A percentile compares a stretch with the other conserved stretches of the same genome.
These are phyloP conservation scores for Coffea humblotiana DNA, from an alignment of 305 asterid species.

Conservation along the genomic window DNA sequence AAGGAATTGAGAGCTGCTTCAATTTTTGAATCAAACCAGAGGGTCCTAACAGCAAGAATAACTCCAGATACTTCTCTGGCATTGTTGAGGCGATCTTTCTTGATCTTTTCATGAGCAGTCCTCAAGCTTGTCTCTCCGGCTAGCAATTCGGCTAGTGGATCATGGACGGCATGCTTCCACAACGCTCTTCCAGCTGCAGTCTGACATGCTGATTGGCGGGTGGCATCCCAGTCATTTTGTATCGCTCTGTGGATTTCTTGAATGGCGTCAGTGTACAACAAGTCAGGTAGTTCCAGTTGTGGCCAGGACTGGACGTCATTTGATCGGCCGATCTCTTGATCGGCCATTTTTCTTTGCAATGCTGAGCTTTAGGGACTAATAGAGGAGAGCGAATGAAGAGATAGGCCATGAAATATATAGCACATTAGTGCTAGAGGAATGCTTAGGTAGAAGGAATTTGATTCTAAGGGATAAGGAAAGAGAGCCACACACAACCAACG, in stretches of 20 bases:
- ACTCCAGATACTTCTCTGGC: constrained; percentile 90
- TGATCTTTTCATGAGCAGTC: constrained; percentile 71
- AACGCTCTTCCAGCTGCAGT: constrained; percentile 90
- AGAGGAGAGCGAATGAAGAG: constrained; percentile 28
- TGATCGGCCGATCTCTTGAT: constrained; percentile 41
- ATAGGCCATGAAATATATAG: constrained; percentile 32
- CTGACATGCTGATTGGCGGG: constrained; percentile 78
- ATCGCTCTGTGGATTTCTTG: constrained; percentile 58
- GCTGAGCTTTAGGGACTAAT: constrained; percentile 23
- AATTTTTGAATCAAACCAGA: constrained; percentile 83
- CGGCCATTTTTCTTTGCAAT: constrained; percentile 45
- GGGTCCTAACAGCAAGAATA: constrained; percentile 80
- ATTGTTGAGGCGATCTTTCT: constrained; percentile 68
- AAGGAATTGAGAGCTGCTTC: constrained; percentile 72
- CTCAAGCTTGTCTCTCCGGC: constrained; percentile 79
- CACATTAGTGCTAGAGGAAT: background rate
- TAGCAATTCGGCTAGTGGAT: constrained; percentile 76
- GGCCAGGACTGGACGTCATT: constrained; percentile 48
- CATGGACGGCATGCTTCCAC: constrained; percentile 75
- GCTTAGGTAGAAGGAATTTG: constrained; percentile 21
- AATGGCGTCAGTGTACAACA: constrained; percentile 47
- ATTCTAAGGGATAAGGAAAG: constrained; percentile 69
- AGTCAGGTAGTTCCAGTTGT: constrained; percentile 53
- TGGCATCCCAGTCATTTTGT: constrained; percentile 70
- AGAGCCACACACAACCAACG: constrained; percentile 84